A percentile compares a stretch with the other conserved stretches of the same genome.
phyloP scores from a whole-genome alignment of 495 filamentous ascomycete species.

The Emericellopsis terricola region DNA sequence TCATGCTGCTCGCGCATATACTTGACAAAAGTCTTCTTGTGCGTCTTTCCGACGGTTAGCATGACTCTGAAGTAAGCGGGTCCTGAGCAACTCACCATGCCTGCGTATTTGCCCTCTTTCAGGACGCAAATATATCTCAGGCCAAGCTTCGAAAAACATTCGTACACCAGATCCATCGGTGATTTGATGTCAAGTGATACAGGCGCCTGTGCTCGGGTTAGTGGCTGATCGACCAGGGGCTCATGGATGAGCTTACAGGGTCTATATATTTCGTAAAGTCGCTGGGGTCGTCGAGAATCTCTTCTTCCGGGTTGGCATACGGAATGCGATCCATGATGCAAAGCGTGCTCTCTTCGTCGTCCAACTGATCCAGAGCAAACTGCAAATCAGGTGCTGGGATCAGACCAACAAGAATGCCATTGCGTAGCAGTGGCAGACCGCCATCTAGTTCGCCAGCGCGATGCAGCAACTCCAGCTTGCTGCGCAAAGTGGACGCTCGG shows the following conservation, averaged over 20 bases:
- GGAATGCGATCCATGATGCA: constrained; percentile 65
- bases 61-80: no score
- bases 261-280: constrained; percentile 91
- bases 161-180: constrained; percentile 90
- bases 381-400: constrained; percentile 92
- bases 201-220: constrained; percentile 41
- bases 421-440: constrained; percentile 67
- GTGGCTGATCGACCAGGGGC: no score
- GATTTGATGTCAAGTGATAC: constrained; percentile 75
- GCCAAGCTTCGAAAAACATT: constrained; percentile 91
- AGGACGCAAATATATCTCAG: constrained; percentile 85
- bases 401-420: constrained; percentile 68
- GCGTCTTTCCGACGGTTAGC: constrained; percentile 30
- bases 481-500: constrained; percentile 51
- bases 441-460: constrained; percentile 81
- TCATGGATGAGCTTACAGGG: constrained; percentile 48
- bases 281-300: constrained; percentile 44
- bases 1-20: constrained; percentile 71
- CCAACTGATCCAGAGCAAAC: constrained; percentile 72
- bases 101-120: constrained; percentile 66
- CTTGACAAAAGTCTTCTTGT: constrained; percentile 95
- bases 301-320: constrained; percentile 31
- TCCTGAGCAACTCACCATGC: constrained; percentile 41
- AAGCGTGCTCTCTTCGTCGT: constrained; percentile 47
- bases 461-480: constrained; percentile 66